These are phyloP conservation scores for Quercus tomentella DNA, from an alignment of 331 rosid genomes.

Conservation along the genomic window DNA sequence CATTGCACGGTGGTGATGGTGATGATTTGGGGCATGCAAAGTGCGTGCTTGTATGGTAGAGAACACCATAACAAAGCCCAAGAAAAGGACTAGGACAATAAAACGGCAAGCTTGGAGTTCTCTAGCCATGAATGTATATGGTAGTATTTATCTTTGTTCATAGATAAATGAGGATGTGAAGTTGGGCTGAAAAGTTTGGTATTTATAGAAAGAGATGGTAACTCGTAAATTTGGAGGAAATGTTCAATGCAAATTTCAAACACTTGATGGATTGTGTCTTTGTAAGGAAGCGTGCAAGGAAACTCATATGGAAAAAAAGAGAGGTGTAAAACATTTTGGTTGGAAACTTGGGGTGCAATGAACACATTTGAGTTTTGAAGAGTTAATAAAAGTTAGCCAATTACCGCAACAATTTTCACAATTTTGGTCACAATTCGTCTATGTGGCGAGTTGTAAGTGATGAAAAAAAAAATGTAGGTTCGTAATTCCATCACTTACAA, in stretches of 20 bases:
- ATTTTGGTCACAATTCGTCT: too few species aligned
- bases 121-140: slow-evolving; percentile 14
- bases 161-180: not conserved
- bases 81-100: slow-evolving; percentile 13
- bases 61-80: slow-evolving; percentile 15
- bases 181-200: not conserved
- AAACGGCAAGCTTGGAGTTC: slow-evolving; percentile 7
- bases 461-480: too few species aligned
- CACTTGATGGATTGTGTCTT: not conserved
- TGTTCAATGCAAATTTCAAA: not conserved
- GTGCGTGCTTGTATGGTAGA: slow-evolving; percentile 13
- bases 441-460: too few species aligned
- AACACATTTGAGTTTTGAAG: not conserved
- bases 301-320: not conserved
- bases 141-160: not conserved
- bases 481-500: too few species aligned
- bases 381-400: not conserved
- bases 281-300: not conserved
- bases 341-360: not conserved
- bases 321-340: not conserved
- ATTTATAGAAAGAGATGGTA: slow-evolving; percentile 12
- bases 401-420: too few species aligned
- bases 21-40: not conserved
- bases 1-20: not conserved
- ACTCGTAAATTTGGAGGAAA: too few species aligned